Evolutionary conservation across 169 alveolate species (phyloP).

Genomic region (Plasmodium cynomolgi): DNA sequence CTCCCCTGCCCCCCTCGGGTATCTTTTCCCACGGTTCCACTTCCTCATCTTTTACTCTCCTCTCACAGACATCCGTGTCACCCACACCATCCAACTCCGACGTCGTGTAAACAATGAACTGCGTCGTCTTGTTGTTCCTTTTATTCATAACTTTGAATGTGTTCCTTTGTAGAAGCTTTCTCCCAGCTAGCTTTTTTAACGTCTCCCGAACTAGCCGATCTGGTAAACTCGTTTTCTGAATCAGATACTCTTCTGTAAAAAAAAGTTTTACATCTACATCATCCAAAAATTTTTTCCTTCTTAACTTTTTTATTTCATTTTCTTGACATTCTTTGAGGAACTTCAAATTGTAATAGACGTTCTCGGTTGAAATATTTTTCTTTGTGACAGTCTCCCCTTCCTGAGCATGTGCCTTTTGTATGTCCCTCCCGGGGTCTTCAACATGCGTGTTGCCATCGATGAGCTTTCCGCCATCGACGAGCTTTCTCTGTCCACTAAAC

Average conservation of each 20-base stretch:
- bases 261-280: conserved; percentile 37
- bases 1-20: neutral
- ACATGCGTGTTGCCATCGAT: neutral
- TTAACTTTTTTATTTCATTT: conserved; percentile 40
- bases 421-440: neutral
- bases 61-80: neutral
- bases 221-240: conserved; percentile 20
- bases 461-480: neutral
- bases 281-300: neutral
- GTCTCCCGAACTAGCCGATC: conserved; percentile 34
- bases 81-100: conserved; percentile 15
- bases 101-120: conserved; percentile 27
- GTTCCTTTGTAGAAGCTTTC: conserved; percentile 31
- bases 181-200: conserved; percentile 33
- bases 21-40: neutral
- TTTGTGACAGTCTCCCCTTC: neutral
- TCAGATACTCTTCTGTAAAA: conserved; percentile 55
- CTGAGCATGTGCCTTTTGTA: neutral
- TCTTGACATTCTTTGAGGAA: conserved; percentile 40
- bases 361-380: conserved; percentile 48
- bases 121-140: conserved; percentile 25
- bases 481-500: neutral
- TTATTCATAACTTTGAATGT: conserved; percentile 48
- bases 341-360: conserved; percentile 38
- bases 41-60: neutral